Evolutionary conservation across 371 early-diverging fungal species (phyloP).

Genomic region (Dichotomocladium elegans): DNA sequence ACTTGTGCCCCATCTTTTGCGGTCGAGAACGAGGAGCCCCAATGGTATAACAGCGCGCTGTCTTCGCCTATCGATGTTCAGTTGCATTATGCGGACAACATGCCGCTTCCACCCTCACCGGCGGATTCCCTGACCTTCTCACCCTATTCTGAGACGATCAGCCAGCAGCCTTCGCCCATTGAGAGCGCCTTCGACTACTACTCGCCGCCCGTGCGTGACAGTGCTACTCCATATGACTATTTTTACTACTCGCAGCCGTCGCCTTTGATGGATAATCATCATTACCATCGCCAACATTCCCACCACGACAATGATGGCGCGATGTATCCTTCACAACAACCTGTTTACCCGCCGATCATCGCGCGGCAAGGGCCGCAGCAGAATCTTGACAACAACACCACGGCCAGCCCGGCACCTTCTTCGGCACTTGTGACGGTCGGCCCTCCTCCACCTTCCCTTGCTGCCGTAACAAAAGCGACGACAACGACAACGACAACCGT

Average conservation of each 20-base stretch:
- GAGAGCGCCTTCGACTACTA: slow-evolving; percentile 1
- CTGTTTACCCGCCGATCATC: too few species aligned
- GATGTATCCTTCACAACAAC: background rate
- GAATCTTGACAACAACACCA: background rate
- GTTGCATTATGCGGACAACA: background rate
- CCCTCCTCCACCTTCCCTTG: too few species aligned
- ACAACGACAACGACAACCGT: background rate
- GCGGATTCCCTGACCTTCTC: background rate
- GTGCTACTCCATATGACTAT: background rate
- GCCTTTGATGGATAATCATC: background rate
- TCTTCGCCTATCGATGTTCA: slow-evolving; percentile 4
- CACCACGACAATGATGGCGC: background rate
- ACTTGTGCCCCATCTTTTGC: background rate
- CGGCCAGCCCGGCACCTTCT: background rate
- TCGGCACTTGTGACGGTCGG: background rate
- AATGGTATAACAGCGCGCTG: slow-evolving; percentile 2
- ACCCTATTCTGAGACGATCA: slow-evolving; percentile 4
- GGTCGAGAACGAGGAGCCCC: background rate
- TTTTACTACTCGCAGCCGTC: background rate
- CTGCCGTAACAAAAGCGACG: background rate
- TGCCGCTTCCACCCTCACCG: background rate
- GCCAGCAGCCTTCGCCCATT: slow-evolving; percentile 6
- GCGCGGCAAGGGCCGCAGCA: too few species aligned
- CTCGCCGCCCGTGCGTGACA: background rate
- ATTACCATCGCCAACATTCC: background rate